Evolutionary conservation across 208 protist genomes (phyloP), one percentile per base, ranked within the genome.

Genomic region (Leishmania turanica): DNA sequence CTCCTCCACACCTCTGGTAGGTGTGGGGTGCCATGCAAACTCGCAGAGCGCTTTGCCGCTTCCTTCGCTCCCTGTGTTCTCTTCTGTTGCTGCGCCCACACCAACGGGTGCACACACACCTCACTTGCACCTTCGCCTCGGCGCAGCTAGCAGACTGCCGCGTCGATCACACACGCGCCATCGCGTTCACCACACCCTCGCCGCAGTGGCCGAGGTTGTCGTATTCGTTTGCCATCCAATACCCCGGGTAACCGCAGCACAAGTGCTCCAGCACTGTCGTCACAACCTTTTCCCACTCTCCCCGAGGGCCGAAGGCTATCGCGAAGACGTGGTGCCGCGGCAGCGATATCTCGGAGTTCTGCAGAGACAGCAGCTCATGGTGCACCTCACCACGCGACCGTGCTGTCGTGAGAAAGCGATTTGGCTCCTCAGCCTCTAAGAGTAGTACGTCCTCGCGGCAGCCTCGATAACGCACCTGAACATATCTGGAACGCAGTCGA

Each of bases 361-460:
- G 79, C 64, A 87, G 70, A 78, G 78, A 84, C 45, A 70, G 19
- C 64, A 87, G 58, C 19, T 47, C 56, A 27, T 27, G 37, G 54
- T 54, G 58, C n/a, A 90, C 81, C 51, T 87, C 77, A 7, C 83
- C 56, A 42, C 24, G 5, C 34, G 64, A 80, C 17, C 34, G 15
- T 37, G 49, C 69, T 19, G 83, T 78, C 31, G 84, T 84, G 40
- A 90, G 76, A 56, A 90, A 88, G 81, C 78, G 17, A 88, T 74
- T 21, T 72, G 81, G 27, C 21, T n/a, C 5, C 0, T 27, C 72
- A 81, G 31, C 6, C 40, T 2, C 58, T 78, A 75, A 2, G 40
- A n/a, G 3, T 53, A 7, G 62, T 84, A 84, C 9, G 62, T 81
- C n/a, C 75, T 40, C 40, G 69, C 54, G 60, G 80, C 83, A 11